A percentile compares a stretch with the other conserved stretches of the same genome.
Conservation (phyloP, 805 yeast genomes). For the Limtongia smithiae region DNA sequence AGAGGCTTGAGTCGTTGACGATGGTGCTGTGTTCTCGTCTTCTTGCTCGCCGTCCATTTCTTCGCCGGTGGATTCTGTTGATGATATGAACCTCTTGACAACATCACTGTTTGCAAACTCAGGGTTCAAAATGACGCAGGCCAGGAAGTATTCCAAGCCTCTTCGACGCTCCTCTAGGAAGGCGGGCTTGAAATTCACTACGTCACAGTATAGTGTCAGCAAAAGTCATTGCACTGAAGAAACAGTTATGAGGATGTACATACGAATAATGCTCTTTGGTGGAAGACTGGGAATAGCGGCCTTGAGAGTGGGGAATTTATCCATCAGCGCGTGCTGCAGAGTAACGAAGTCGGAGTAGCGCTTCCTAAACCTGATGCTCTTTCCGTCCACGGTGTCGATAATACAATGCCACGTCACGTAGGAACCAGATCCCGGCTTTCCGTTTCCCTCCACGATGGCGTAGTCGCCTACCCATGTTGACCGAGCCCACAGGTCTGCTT, state of each 20-base stretch:
- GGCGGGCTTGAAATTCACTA: conserved; percentile 35
- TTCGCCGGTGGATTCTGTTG: background rate
- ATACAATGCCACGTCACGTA: conserved; percentile 45
- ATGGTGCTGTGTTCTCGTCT: no score
- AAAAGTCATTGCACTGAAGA: conserved; percentile 24
- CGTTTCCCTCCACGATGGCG: conserved; percentile 40
- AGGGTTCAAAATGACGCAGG: conserved; percentile 47
- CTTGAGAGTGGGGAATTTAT: conserved; percentile 39
- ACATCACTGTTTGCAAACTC: conserved; percentile 36
- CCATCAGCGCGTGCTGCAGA: conserved; percentile 43
- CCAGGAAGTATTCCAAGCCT: conserved; percentile 46
- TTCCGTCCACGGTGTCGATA: conserved; percentile 37
- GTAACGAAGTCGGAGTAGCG: conserved; percentile 57
- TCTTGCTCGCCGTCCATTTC: no score
- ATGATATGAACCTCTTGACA: conserved; percentile 37
- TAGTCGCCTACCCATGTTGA: conserved; percentile 42
- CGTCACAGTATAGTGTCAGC: background rate
- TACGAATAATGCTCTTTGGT: conserved; percentile 40
- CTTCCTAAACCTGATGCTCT: conserved; percentile 12
- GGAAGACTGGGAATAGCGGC: conserved; percentile 47
- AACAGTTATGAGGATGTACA: conserved; percentile 4
- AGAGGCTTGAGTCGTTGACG: no score
- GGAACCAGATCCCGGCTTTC: conserved; percentile 38
- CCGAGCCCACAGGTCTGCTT: conserved; percentile 40
- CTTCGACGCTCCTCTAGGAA: conserved; percentile 42